A percentile compares a stretch with the other conserved stretches of the same genome.
These are phyloP conservation scores for Boletus semigastroideus DNA, from an alignment of 1,284 basidiomycete genomes.

Conservation along the genomic window DNA sequence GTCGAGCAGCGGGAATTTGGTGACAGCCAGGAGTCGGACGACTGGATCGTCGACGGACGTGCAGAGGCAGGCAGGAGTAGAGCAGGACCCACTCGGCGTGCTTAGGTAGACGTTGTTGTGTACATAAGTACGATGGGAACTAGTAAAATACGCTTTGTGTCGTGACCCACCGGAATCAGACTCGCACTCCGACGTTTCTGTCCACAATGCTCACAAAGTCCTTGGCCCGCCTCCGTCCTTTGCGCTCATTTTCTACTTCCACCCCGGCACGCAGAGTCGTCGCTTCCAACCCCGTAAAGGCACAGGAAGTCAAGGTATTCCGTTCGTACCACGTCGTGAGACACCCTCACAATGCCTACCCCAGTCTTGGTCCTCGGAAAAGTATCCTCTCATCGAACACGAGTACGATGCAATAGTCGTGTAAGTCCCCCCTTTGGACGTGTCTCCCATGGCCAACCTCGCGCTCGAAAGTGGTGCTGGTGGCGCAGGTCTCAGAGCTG, in stretches of 20 bases:
- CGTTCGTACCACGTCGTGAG: constrained; percentile 7
- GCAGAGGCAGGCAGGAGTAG: constrained; percentile 25
- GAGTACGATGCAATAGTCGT: constrained; percentile 97
- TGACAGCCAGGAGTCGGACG: constrained; percentile 18
- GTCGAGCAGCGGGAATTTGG: constrained; percentile 8
- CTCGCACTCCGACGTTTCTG: constrained; percentile 1
- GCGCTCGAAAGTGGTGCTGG: constrained; percentile 78
- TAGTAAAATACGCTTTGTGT: constrained; percentile 12
- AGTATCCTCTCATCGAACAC: constrained; percentile 97
- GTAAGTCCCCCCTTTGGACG: constrained; percentile 51
- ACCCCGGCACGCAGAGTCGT: constrained; percentile 61
- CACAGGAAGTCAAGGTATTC: constrained; percentile 77
- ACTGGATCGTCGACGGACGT: constrained; percentile 36
- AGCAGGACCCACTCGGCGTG: constrained; percentile 66
- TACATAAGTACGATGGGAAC: constrained; percentile 24
- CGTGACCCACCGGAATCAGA: constrained; percentile 16
- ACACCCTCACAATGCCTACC: constrained; percentile 12
- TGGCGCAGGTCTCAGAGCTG: constrained; percentile 96
- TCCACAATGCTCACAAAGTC: constrained; percentile 34
- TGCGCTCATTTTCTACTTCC: constrained; percentile 64
- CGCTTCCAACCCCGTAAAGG: constrained; percentile 76
- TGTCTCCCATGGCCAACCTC: constrained; percentile 14
- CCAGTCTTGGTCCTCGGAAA: constrained; percentile 75
- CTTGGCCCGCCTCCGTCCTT: constrained; percentile 44
- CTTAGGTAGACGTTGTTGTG: constrained; percentile 28